Base-by-base conservation (phyloP, 2,329 filamentous ascomycete species). In the Malbranchea cinnamomea region DNA sequence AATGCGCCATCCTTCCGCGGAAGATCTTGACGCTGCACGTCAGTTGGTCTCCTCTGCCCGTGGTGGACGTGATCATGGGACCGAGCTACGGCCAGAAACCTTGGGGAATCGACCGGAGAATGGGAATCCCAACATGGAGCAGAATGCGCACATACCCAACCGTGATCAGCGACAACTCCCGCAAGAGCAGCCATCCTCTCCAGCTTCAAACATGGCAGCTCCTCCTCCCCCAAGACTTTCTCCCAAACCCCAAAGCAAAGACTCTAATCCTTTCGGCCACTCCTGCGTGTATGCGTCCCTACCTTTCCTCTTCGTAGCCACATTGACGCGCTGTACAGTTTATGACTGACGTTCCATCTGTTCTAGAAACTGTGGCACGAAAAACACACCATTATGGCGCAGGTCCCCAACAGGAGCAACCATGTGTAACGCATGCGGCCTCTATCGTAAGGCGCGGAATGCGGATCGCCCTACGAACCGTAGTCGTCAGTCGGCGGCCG, bases 391-490 rank as follows among this genome's bases (percentile, higher is more conserved):
- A 14, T 60, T 98, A 21, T 98, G 89, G 89, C 74, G 89, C 50
- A 73, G 89, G 47, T 93, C 87, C 10, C 87, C 87, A 0, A 76
- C 85, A 45, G 89, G 89, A 17, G 79, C 83, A 32, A 94, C 84
- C 16, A 95, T 98, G 36, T 98, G 89, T 60, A 98, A 98, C 57
- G 89, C 89, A 4, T 98, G 89, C 49, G 89, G 89, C 23, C 67
- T 98, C 10, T 98, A 98, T 53, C 65, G 82, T 38, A 95, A 95
- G 54, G 85, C 87, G 6, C 74, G 89, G 41, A 95, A 95, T 50
- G 79, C 87, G 38, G 74, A 82, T 43, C 74, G 89, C 29, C 89
- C 89, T 9, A 89, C 83, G 5, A 93, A 84, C 45, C 62, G 94
- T 34, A 94, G 92, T 58, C 78, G 84, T 37, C 73, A 78, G 7